phyloP scores from a whole-genome alignment of 106 monocot species.

The Vanilla planifolia region DNA sequence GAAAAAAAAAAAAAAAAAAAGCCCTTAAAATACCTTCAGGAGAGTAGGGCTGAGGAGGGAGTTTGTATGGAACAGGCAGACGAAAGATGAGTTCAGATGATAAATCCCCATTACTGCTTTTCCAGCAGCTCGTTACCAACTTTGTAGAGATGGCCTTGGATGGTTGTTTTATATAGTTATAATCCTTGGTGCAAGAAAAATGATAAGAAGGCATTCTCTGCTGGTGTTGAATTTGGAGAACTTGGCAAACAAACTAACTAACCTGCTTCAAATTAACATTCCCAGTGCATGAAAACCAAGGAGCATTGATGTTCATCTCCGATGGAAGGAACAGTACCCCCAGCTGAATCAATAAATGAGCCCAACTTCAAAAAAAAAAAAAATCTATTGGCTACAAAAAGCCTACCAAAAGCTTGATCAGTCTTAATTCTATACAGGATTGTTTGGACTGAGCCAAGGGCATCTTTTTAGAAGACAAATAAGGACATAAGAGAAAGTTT shows the following conservation, averaged over 20 bases:
- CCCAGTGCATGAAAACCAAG: conserved; percentile 65
- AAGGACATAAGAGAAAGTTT: too few relatives aligned
- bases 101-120: conserved; percentile 14
- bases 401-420: too few relatives aligned
- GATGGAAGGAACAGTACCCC: conserved; percentile 88
- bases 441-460: too few relatives aligned
- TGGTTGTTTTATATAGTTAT: not conserved
- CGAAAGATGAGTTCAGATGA: conserved; percentile 32
- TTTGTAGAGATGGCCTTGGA: conserved; percentile 24
- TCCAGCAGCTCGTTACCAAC: conserved; percentile 52
- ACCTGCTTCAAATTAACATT: conserved; percentile 21
- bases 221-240: not conserved
- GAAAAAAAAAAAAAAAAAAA: not conserved
- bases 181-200: conserved; percentile 11
- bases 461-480: too few relatives aligned
- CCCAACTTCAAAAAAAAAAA: not conserved
- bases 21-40: conserved; percentile 48
- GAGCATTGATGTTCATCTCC: conserved; percentile 4
- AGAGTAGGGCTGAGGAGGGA: conserved; percentile 76
- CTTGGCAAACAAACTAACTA: not conserved
- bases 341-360: conserved; percentile 32
- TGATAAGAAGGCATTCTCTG: too few relatives aligned
- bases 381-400: too few relatives aligned
- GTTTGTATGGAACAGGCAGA: conserved; percentile 83
- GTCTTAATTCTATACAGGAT: too few relatives aligned